phyloP scores from a whole-genome alignment of 352 stramenopile species.

The Globisporangium splendens region DNA sequence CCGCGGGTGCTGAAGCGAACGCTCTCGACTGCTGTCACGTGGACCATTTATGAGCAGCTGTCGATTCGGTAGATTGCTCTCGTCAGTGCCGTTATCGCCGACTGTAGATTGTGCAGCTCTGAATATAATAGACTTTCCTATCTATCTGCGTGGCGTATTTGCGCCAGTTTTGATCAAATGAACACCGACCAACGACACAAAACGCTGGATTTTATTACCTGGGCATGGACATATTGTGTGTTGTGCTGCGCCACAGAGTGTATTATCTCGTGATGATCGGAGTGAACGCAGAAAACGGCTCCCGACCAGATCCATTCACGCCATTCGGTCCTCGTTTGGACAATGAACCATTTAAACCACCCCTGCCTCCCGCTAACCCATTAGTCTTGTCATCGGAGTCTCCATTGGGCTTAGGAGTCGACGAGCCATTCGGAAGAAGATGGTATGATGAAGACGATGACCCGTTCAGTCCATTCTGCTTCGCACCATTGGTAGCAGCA shows the following conservation, averaged over 20 bases:
- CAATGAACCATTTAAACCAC: slow-evolving; percentile 22
- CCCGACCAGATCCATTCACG: slow-evolving; percentile 24
- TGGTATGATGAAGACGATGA: slow-evolving; percentile 4
- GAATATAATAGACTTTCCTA: slow-evolving; percentile 13
- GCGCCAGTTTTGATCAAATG: no score
- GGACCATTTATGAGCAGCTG: slow-evolving; percentile 98
- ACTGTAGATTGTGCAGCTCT: neutral
- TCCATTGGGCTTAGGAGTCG: neutral
- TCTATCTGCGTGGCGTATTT: slow-evolving; percentile 5
- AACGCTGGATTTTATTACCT: neutral
- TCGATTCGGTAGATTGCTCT: slow-evolving; percentile 38
- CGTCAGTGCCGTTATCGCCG: neutral
- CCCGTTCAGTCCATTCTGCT: slow-evolving; percentile 13
- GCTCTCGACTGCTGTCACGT: slow-evolving; percentile 98
- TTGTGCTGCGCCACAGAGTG: neutral
- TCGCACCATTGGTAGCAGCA: neutral
- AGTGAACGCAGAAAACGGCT: slow-evolving; percentile 83
- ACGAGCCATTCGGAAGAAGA: slow-evolving; percentile 8
- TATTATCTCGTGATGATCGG: slow-evolving; percentile 83
- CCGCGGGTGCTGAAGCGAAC: slow-evolving; percentile 95
- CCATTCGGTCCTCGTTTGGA: slow-evolving; percentile 20
- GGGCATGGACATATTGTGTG: neutral
- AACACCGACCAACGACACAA: no score
- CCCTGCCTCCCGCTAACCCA: neutral
- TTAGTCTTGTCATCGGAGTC: slow-evolving; percentile 24